phyloP scores from a whole-genome alignment of 2,329 filamentous ascomycete genomes.

The Ophiostoma novo-ulmi region DNA sequence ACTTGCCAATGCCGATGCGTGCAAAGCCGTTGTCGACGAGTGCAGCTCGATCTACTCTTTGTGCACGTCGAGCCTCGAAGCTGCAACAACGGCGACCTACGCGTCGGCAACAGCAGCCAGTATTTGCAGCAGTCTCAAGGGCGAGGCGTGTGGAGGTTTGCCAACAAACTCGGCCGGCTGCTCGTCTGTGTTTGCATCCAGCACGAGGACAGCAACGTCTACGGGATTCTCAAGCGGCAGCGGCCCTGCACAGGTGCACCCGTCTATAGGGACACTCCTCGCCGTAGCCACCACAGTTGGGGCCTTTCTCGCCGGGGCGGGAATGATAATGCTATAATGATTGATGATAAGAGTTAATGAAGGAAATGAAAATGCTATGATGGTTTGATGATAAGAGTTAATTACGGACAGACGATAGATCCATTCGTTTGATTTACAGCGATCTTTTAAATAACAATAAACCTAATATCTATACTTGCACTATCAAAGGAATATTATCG shows the following conservation, averaged over 20 bases:
- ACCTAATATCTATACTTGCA: not conserved
- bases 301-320: not conserved
- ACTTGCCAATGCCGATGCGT: constrained; percentile 48
- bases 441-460: not conserved
- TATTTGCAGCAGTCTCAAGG: constrained; percentile 29
- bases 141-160: constrained; percentile 26
- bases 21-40: constrained; percentile 46
- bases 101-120: constrained; percentile 21
- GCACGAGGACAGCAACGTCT: not conserved
- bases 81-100: constrained; percentile 30
- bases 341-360: not conserved
- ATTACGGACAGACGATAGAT: not conserved
- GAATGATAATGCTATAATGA: not conserved
- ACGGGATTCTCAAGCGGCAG: constrained; percentile 17
- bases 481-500: not conserved
- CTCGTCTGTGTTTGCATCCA: constrained; percentile 17
- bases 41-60: constrained; percentile 52
- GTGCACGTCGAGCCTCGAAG: constrained; percentile 47
- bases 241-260: not conserved
- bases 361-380: not conserved
- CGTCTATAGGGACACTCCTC: not conserved
- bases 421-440: not conserved
- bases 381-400: not conserved
- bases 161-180: constrained; percentile 23
- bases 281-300: not conserved